Conservation (phyloP, 495 filamentous ascomycete genomes). For the Xylaria nigripes region DNA sequence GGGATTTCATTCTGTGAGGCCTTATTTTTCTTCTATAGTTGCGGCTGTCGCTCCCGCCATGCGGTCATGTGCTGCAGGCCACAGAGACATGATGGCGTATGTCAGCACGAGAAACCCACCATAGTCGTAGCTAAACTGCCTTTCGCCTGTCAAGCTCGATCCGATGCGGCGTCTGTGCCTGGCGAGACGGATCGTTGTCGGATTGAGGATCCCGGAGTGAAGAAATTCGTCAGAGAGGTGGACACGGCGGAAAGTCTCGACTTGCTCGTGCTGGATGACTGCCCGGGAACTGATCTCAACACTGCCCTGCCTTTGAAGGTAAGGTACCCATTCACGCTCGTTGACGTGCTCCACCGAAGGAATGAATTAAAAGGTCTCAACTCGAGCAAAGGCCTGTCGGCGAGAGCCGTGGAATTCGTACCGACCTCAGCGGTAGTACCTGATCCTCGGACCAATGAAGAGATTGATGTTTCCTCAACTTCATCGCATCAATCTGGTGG, state of each 20-base stretch:
- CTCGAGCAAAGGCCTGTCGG: not conserved
- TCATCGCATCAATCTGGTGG: not conserved
- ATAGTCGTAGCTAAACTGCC: conserved; percentile 3
- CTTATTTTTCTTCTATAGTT: not conserved
- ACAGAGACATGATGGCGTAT: not conserved
- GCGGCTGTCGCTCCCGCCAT: conserved; percentile 4
- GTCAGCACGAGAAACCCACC: not conserved
- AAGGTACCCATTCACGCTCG: not conserved
- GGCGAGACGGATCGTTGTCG: not conserved
- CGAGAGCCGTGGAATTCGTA: not conserved
- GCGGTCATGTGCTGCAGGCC: conserved; percentile 4
- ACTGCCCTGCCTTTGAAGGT: not conserved
- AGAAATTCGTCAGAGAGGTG: not conserved
- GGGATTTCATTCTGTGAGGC: not conserved
- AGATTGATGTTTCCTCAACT: not conserved
- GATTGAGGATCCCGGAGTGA: not conserved
- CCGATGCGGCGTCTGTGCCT: not conserved
- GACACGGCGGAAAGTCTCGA: conserved; percentile 2
- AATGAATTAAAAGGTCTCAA: not conserved
- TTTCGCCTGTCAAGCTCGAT: not conserved
- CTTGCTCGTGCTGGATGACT: not conserved
- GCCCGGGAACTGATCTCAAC: not conserved
- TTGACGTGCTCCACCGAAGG: not conserved
- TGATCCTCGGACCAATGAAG: not conserved
- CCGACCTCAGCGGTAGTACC: not conserved